These are phyloP conservation scores for Solanum aculeatissimum DNA, from an alignment of 305 asterid species.

Conservation along the genomic window DNA sequence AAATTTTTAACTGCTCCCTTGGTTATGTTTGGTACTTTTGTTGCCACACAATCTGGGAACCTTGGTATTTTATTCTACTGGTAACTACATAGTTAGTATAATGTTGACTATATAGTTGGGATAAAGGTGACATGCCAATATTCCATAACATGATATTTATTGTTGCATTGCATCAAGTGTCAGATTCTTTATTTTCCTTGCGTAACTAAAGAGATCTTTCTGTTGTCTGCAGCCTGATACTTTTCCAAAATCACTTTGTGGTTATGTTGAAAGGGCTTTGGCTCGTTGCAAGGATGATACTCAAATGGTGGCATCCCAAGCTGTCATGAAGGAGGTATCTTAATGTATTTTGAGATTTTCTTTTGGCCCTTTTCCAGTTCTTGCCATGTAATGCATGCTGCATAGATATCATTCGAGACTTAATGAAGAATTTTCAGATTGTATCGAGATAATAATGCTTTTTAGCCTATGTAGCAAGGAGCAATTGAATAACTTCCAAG, in stretches of 20 bases:
- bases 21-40: background rate
- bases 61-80: background rate
- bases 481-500: background rate
- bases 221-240: slow-evolving; percentile 54
- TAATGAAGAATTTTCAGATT: background rate
- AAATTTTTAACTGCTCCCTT: background rate
- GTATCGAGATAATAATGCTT: background rate
- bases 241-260: slow-evolving; percentile 87
- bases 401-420: background rate
- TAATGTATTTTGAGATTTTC: background rate
- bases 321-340: slow-evolving; percentile 84
- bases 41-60: background rate
- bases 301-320: slow-evolving; percentile 79
- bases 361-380: background rate
- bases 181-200: slow-evolving; percentile 2
- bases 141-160: background rate
- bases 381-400: background rate
- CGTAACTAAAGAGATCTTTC: slow-evolving; percentile 10
- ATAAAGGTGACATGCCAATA: background rate
- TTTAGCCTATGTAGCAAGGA: background rate
- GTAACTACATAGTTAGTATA: background rate
- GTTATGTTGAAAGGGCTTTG: slow-evolving; percentile 98
- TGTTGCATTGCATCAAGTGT: slow-evolving; percentile 2
- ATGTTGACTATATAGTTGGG: background rate
- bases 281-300: slow-evolving; percentile 89